A percentile compares a stretch with the other conserved stretches of the same genome.
phyloP scores from a whole-genome alignment of 306 rosid species.

The Quercus parvula region DNA sequence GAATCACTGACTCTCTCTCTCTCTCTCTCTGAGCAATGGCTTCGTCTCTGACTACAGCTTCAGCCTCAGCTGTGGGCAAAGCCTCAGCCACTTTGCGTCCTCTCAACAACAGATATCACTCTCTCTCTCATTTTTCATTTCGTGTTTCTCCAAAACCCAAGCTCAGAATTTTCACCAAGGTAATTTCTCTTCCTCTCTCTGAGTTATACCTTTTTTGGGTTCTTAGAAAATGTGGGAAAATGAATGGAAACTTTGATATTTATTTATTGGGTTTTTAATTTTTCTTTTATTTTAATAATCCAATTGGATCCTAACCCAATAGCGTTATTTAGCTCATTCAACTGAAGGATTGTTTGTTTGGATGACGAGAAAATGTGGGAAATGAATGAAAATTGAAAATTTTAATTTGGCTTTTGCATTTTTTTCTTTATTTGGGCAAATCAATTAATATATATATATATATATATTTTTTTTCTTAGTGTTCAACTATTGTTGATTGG shows the following conservation, averaged over 20 bases:
- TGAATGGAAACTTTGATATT: not conserved
- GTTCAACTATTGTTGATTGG: not conserved
- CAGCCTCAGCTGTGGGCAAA: conserved; percentile 40
- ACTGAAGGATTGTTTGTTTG: not conserved
- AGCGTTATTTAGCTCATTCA: too few relatives aligned
- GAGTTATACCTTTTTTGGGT: not conserved
- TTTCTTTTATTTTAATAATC: not conserved
- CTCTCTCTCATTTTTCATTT: conserved; percentile 38
- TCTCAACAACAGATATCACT: not conserved
- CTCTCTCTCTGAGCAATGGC: conserved; percentile 20
- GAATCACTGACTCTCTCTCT: not conserved
- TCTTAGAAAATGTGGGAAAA: not conserved
- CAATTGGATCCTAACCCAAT: too few relatives aligned
- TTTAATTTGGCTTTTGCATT: not conserved
- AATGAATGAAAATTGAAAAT: not conserved
- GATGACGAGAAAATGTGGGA: not conserved
- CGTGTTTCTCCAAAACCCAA: conserved; percentile 44
- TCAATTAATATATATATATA: too few relatives aligned
- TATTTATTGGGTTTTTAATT: not conserved
- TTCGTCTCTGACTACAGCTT: conserved; percentile 28
- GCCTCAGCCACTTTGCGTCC: conserved; percentile 28
- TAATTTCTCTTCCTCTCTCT: not conserved
- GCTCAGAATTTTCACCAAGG: conserved; percentile 53
- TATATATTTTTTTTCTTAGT: not conserved
- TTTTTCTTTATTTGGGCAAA: not conserved